A percentile compares a stretch with the other conserved stretches of the same genome.
phyloP scores from a whole-genome alignment of 306 rosid genomes.

The Datisca glomerata region DNA sequence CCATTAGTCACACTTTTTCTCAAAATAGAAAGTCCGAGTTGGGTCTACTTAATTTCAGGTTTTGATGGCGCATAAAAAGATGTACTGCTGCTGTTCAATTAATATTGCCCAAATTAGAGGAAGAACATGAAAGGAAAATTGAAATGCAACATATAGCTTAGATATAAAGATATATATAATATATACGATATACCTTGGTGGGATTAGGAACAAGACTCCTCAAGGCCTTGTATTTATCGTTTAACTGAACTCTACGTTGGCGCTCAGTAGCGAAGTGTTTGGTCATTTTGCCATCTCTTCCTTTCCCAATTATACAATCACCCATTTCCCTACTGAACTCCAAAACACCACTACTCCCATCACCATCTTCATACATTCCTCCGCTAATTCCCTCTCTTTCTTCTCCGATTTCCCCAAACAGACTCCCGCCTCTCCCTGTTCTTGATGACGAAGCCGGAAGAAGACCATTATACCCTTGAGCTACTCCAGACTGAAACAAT shows the following conservation, averaged over 20 bases:
- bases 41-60: too few species aligned
- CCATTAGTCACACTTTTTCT: too few species aligned
- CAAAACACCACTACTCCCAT: constrained; percentile 61
- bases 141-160: too few species aligned
- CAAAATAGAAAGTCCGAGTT: too few species aligned
- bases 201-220: constrained; percentile 51
- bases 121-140: too few species aligned
- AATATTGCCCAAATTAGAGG: too few species aligned
- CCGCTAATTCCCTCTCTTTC: constrained; percentile 45
- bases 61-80: too few species aligned
- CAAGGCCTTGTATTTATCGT: constrained; percentile 30
- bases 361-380: constrained; percentile 33
- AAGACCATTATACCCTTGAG: constrained; percentile 54
- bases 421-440: constrained; percentile 26
- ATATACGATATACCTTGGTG: constrained; percentile 29
- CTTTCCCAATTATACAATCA: constrained; percentile 29
- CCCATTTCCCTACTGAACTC: constrained; percentile 34
- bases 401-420: constrained; percentile 38
- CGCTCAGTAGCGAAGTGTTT: constrained; percentile 41
- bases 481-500: constrained; percentile 57
- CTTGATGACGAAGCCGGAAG: constrained; percentile 40
- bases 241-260: constrained; percentile 46
- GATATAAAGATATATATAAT: neutral
- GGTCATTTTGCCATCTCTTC: constrained; percentile 34
- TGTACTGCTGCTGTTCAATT: too few species aligned